These are phyloP conservation scores for Ophiobolus disseminans DNA, from an alignment of 2,329 filamentous ascomycete species.

Conservation along the genomic window DNA sequence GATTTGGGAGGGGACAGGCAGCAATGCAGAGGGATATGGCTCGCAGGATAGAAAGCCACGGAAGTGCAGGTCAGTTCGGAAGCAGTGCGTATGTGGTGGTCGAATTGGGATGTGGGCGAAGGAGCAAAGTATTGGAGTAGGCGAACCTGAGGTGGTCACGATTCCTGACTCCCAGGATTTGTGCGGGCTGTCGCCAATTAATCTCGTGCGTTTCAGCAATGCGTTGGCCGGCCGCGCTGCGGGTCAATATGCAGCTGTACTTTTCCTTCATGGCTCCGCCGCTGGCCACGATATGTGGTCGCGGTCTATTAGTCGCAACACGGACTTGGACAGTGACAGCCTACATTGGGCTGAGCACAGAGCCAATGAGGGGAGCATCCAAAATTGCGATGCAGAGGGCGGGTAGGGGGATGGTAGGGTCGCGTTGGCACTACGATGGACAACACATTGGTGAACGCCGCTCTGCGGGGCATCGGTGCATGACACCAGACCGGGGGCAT, in stretches of 20 bases:
- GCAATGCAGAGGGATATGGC: conserved; percentile 49
- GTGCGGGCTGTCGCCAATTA: conserved; percentile 46
- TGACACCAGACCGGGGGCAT: conserved; percentile 25
- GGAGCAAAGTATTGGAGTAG: conserved; percentile 37
- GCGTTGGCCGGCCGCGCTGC: conserved; percentile 46
- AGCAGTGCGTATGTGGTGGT: conserved; percentile 36
- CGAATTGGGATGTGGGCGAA: conserved; percentile 37
- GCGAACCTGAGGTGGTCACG: conserved; percentile 44
- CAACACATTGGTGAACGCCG: conserved; percentile 40
- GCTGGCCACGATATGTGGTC: conserved; percentile 44
- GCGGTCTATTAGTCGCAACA: conserved; percentile 46
- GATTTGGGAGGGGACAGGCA: conserved; percentile 44
- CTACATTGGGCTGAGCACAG: conserved; percentile 40
- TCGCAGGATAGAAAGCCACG: conserved; percentile 46
- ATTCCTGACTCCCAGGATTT: conserved; percentile 41
- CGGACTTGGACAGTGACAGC: conserved; percentile 47
- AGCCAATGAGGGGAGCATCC: conserved; percentile 40
- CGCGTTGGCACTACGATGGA: conserved; percentile 42
- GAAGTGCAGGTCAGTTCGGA: conserved; percentile 37
- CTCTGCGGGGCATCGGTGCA: conserved; percentile 39
- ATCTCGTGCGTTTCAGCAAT: conserved; percentile 45
- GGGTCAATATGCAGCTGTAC: conserved; percentile 43
- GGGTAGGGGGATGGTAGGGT: conserved; percentile 37
- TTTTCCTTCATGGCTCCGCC: conserved; percentile 40
- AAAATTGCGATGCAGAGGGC: conserved; percentile 45